Evolutionary conservation across 305 asterid species (phyloP).

Genomic region (Fraxinus sp.): DNA sequence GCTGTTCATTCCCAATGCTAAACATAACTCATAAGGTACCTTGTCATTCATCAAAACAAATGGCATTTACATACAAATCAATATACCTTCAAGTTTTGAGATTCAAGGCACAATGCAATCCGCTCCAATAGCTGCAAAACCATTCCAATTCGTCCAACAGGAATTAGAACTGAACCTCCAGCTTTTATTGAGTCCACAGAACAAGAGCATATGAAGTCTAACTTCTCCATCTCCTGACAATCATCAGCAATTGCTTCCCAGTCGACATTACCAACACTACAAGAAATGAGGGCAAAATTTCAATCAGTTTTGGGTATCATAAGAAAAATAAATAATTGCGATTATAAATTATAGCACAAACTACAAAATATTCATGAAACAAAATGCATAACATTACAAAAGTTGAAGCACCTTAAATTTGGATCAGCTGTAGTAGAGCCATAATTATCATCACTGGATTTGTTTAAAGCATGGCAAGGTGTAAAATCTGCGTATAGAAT

Average conservation of each 20-base stretch:
- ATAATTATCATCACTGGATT: constrained; percentile 29
- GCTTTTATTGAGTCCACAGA: constrained; percentile 56
- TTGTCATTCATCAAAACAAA: background rate
- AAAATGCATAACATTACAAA: constrained; percentile 27
- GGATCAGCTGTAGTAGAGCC: constrained; percentile 29
- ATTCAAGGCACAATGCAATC: constrained; percentile 45
- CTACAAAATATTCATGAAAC: background rate
- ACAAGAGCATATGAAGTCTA: constrained; percentile 68
- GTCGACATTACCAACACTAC: constrained; percentile 39
- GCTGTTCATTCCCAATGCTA: constrained; percentile 11
- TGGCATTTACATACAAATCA: constrained; percentile 11
- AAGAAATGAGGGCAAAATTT: constrained; percentile 13
- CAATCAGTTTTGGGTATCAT: constrained; percentile 18
- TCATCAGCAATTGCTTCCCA: constrained; percentile 42
- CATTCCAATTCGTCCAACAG: constrained; percentile 68
- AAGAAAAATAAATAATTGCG: background rate
- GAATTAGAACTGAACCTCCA: constrained; percentile 82
- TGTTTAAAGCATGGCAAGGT: constrained; percentile 30
- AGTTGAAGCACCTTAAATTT: constrained; percentile 46
- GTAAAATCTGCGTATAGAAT: constrained; percentile 64
- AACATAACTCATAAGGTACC: constrained; percentile 3
- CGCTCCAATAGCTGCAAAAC: constrained; percentile 77
- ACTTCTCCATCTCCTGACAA: constrained; percentile 62
- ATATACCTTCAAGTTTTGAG: constrained; percentile 63
- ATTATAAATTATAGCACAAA: background rate